phyloP scores from a whole-genome alignment of 1,284 basidiomycete genomes.

The Fistulina hepatica region DNA sequence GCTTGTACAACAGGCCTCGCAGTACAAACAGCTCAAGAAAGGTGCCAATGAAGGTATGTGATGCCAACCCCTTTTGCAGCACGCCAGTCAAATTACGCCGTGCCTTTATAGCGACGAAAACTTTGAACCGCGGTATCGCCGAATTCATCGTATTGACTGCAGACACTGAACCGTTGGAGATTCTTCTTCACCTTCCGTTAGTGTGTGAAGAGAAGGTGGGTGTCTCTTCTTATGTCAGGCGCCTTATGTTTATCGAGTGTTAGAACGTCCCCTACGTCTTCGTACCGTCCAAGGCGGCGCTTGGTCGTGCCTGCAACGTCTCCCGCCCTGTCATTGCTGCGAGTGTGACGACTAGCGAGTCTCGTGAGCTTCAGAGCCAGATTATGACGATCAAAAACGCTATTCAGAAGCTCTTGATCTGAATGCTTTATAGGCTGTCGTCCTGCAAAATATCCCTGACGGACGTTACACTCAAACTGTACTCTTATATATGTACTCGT shows the following conservation, averaged over 20 bases:
- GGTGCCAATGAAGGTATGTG: slow-evolving; percentile 85
- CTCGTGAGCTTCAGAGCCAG: slow-evolving; percentile 84
- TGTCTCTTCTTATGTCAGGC: slow-evolving; percentile 3
- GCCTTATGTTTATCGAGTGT: slow-evolving; percentile 5
- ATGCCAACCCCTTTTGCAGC: background rate
- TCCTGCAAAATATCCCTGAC: too few relatives aligned
- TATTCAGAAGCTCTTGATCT: slow-evolving; percentile 63
- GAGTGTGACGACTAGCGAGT: slow-evolving; percentile 93
- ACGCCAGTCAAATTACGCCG: background rate
- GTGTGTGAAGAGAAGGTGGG: slow-evolving; percentile 95
- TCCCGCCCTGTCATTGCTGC: slow-evolving; percentile 92
- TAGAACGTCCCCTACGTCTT: slow-evolving; percentile 97
- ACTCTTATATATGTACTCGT: too few relatives aligned
- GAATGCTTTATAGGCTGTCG: slow-evolving; percentile 8
- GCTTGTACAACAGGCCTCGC: slow-evolving; percentile 78
- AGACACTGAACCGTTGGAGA: slow-evolving; percentile 96
- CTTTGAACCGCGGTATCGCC: slow-evolving; percentile 95
- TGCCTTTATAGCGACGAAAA: slow-evolving; percentile 71
- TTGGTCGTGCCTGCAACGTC: slow-evolving; percentile 95
- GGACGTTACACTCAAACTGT: too few relatives aligned
- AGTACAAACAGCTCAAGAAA: slow-evolving; percentile 98
- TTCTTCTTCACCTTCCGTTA: slow-evolving; percentile 92
- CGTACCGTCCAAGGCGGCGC: slow-evolving; percentile 86
- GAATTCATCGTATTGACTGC: slow-evolving; percentile 98
- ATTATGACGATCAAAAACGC: slow-evolving; percentile 83